A percentile compares a stretch with the other conserved stretches of the same genome.
phyloP scores from a whole-genome alignment of 305 asterid species.

The Lippia alba region DNA sequence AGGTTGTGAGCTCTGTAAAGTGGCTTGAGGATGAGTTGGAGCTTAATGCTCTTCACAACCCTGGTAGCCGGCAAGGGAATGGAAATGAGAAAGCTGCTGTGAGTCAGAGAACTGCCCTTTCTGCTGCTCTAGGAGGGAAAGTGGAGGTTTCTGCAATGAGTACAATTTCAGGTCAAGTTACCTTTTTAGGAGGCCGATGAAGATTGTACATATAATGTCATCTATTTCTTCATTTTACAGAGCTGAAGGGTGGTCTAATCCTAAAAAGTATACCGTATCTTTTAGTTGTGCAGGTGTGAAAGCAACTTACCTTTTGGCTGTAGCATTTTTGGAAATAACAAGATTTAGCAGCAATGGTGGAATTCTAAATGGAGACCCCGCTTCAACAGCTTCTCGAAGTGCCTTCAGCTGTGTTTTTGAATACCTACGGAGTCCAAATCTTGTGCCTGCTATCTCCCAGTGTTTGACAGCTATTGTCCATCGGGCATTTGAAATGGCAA shows the following conservation, averaged over 20 bases:
- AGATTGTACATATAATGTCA: conserved; percentile 9
- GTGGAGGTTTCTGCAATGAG: conserved; percentile 69
- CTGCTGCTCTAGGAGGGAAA: conserved; percentile 75
- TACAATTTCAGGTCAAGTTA: conserved; percentile 61
- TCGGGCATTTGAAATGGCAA: conserved; percentile 66
- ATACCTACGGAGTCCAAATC: conserved; percentile 71
- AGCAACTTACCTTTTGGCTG: conserved; percentile 80
- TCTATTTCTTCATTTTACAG: background rate
- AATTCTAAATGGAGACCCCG: conserved; percentile 62
- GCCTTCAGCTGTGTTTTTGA: conserved; percentile 81
- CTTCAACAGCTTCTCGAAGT: conserved; percentile 62
- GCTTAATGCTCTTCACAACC: conserved; percentile 79
- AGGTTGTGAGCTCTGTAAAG: conserved; percentile 85
- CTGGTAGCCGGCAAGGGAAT: conserved; percentile 69
- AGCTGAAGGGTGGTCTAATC: background rate
- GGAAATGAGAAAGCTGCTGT: conserved; percentile 77
- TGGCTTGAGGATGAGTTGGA: conserved; percentile 91
- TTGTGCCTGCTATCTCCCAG: conserved; percentile 69
- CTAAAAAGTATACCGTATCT: conserved; percentile 18
- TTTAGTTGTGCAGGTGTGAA: conserved; percentile 63
- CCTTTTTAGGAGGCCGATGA: conserved; percentile 13
- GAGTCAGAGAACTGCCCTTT: conserved; percentile 72
- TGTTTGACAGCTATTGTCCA: conserved; percentile 74
- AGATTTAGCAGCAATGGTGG: conserved; percentile 83
- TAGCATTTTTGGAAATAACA: conserved; percentile 69